These are phyloP conservation scores for Rhododendron molle DNA, from an alignment of 148 eudicot species.

Conservation along the genomic window DNA sequence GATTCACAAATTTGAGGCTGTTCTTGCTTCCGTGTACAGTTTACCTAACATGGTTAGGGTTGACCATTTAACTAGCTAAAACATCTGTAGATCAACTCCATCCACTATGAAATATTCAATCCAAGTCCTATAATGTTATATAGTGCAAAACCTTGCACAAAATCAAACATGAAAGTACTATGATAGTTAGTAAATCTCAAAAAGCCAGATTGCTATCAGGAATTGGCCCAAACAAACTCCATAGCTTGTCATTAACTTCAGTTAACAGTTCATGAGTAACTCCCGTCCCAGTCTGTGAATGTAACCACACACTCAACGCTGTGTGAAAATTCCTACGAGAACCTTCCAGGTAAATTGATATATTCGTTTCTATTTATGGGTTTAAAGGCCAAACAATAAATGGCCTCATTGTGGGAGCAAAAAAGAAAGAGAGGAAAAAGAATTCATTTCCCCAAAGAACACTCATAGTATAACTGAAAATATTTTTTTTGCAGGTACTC, in stretches of 20 bases:
- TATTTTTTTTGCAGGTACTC: background rate
- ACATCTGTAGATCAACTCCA: constrained; percentile 1
- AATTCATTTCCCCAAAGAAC: background rate
- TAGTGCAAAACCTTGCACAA: background rate
- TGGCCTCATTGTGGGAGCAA: background rate
- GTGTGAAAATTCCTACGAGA: background rate
- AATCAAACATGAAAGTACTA: background rate
- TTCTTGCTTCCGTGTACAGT: background rate
- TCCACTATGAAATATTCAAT: background rate
- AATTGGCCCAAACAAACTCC: background rate
- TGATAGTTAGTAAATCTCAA: background rate
- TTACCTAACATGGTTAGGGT: background rate
- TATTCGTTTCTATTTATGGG: background rate
- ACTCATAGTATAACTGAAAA: background rate
- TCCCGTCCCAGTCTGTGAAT: background rate
- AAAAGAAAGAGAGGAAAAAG: background rate
- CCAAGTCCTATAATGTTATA: background rate
- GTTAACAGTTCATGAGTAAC: background rate
- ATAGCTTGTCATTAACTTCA: background rate
- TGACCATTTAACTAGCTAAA: background rate
- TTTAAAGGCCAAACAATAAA: background rate
- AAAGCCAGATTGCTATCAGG: background rate
- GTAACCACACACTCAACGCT: background rate
- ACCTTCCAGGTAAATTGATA: background rate
- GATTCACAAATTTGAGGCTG: background rate